phyloP scores from a whole-genome alignment of 768 basidiomycete genomes.

The Termitomyces sp. region DNA sequence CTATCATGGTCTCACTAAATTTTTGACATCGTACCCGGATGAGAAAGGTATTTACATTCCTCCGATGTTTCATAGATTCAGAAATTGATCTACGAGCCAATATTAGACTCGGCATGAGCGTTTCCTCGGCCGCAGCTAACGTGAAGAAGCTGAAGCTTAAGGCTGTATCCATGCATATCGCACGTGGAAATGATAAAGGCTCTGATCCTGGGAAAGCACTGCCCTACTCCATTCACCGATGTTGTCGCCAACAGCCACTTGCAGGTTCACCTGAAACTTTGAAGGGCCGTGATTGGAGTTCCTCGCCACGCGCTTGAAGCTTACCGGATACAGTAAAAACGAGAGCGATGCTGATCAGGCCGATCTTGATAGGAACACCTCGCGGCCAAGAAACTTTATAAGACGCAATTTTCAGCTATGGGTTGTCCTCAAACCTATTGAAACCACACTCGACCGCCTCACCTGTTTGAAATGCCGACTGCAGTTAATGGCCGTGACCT shows the following conservation, averaged over 20 bases:
- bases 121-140: neutral
- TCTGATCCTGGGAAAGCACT: neutral
- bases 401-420: neutral
- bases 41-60: neutral
- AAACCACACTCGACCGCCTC: neutral
- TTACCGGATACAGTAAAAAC: neutral
- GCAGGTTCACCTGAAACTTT: neutral
- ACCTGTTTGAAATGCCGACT: neutral
- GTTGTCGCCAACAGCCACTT: neutral
- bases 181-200: neutral
- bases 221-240: conserved; percentile 3
- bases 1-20: neutral
- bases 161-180: neutral
- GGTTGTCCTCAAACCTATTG: neutral
- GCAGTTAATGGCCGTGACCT: conserved; percentile 3
- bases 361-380: conserved; percentile 3
- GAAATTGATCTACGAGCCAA: neutral
- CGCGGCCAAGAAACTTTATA: neutral
- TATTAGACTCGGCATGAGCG: neutral
- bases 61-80: conserved; percentile 1
- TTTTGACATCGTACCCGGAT: neutral
- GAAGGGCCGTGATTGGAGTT: neutral
- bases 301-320: neutral
- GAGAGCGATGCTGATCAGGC: neutral
- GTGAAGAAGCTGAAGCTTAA: neutral